Evolutionary conservation across 2,329 filamentous ascomycete genomes (phyloP).

Genomic region (Claviceps lovelessii): DNA sequence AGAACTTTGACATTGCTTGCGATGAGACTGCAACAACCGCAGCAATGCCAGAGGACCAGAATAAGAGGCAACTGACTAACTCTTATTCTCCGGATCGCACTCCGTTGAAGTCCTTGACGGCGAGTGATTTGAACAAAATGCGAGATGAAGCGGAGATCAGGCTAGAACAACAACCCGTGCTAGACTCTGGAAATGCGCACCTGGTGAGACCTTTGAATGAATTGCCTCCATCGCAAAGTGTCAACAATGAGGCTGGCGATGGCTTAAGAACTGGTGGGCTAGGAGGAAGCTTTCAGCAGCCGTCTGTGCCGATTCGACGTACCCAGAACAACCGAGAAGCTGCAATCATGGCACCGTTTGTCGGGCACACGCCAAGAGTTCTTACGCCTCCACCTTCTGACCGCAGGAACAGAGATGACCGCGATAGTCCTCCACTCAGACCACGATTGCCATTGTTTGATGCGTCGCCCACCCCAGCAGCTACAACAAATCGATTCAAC

Average conservation of each 20-base stretch:
- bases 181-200: neutral
- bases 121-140: conserved; percentile 9
- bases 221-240: neutral
- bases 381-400: conserved; percentile 7
- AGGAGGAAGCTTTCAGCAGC: neutral
- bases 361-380: neutral
- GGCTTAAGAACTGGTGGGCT: neutral
- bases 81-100: neutral
- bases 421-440: neutral
- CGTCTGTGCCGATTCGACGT: neutral
- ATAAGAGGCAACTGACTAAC: neutral
- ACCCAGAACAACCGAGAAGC: neutral
- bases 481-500: neutral
- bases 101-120: conserved; percentile 9
- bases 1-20: conserved; percentile 19
- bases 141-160: conserved; percentile 6
- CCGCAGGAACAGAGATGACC: neutral
- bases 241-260: neutral
- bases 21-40: conserved; percentile 20
- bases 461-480: neutral
- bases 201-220: neutral
- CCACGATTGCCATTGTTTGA: neutral
- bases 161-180: conserved; percentile 3
- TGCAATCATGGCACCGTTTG: neutral
- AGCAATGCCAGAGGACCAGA: neutral